Evolutionary conservation across 2,329 filamentous ascomycete genomes (phyloP).

Genomic region (Talaromyces piceae): DNA sequence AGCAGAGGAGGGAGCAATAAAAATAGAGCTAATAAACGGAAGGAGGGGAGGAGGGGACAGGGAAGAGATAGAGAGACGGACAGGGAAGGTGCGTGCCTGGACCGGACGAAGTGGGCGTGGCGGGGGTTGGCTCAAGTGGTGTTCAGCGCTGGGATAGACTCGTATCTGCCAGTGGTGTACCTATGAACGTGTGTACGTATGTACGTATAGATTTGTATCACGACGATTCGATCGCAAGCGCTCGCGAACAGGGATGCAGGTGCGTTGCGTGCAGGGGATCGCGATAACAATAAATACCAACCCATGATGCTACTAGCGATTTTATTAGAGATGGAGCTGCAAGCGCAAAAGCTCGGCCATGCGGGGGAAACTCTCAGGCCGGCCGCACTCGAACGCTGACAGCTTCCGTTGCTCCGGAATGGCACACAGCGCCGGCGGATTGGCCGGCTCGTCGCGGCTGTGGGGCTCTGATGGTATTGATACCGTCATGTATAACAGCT

Average conservation of each 20-base stretch:
- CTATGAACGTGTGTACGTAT: no score
- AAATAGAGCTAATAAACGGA: not conserved
- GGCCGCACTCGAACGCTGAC: not conserved
- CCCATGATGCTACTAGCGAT: not conserved
- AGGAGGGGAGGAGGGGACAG: not conserved
- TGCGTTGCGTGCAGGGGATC: not conserved
- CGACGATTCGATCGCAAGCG: not conserved
- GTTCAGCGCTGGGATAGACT: no score
- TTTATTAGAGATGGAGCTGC: not conserved
- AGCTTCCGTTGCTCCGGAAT: conserved; percentile 7
- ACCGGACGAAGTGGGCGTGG: not conserved
- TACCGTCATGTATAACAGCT: not conserved
- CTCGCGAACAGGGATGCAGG: not conserved
- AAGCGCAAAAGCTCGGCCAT: not conserved
- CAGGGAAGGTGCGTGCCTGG: not conserved
- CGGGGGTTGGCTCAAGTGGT: no score
- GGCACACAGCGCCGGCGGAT: not conserved
- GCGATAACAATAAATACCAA: not conserved
- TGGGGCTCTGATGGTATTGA: not conserved
- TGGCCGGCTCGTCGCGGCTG: not conserved
- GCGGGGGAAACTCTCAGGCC: not conserved
- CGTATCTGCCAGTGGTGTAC: no score
- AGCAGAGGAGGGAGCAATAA: not conserved
- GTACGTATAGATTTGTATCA: no score
- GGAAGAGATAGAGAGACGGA: no score